phyloP scores from a whole-genome alignment of 306 rosid species.

The Elaeagnus macrophylla region DNA sequence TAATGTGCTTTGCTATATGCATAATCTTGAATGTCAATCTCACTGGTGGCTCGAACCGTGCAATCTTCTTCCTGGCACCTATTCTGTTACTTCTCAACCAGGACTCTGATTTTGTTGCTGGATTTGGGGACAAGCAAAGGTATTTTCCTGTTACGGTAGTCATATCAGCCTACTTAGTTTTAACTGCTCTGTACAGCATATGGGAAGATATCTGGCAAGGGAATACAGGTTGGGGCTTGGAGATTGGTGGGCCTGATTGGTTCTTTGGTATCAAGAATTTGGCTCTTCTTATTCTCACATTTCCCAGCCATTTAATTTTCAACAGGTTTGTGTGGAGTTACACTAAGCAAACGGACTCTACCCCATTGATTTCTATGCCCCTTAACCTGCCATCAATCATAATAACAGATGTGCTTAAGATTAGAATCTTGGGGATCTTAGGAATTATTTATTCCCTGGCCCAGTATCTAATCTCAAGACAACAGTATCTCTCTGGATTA shows the following conservation, averaged over 20 bases:
- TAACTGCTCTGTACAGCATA: slow-evolving; percentile 76
- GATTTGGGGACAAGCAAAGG: slow-evolving; percentile 94
- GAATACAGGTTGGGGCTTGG: slow-evolving; percentile 90
- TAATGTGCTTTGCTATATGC: slow-evolving; percentile 94
- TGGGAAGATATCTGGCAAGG: slow-evolving; percentile 95
- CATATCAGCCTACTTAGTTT: slow-evolving; percentile 63
- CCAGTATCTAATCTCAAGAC: slow-evolving; percentile 91
- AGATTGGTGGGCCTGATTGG: slow-evolving; percentile 99
- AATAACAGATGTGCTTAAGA: slow-evolving; percentile 82
- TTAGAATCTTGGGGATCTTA: slow-evolving; percentile 85
- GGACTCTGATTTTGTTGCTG: slow-evolving; percentile 93
- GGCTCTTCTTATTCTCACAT: slow-evolving; percentile 90
- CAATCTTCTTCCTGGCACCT: slow-evolving; percentile 95
- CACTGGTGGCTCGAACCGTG: slow-evolving; percentile 89
- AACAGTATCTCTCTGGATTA: slow-evolving; percentile 84
- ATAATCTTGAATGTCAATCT: slow-evolving; percentile 68
- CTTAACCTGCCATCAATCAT: slow-evolving; percentile 87
- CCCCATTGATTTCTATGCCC: slow-evolving; percentile 77
- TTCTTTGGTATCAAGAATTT: slow-evolving; percentile 81
- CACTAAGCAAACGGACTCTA: slow-evolving; percentile 64
- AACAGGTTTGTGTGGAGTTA: slow-evolving; percentile 92
- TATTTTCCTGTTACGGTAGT: slow-evolving; percentile 81
- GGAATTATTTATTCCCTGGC: slow-evolving; percentile 89
- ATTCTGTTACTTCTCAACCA: slow-evolving; percentile 86
- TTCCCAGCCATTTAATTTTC: slow-evolving; percentile 93